These are phyloP conservation scores for Cucurbita moschata DNA, from an alignment of 306 rosid genomes.

Conservation along the genomic window DNA sequence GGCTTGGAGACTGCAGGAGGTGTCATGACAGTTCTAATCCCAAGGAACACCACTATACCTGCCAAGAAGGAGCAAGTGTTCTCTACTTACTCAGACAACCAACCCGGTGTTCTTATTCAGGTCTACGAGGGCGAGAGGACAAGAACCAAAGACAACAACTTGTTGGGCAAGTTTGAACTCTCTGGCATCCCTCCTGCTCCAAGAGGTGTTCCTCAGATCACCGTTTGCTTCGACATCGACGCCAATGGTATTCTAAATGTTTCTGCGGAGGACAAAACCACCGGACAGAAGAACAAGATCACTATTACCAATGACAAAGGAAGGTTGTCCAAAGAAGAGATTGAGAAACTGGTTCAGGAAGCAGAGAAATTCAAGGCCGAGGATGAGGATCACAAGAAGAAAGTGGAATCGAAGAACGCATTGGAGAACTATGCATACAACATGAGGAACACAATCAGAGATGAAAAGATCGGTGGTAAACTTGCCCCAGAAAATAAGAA, in stretches of 20 bases:
- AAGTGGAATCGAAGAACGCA: slow-evolving; percentile 52
- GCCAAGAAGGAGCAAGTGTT: slow-evolving; percentile 65
- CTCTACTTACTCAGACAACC: slow-evolving; percentile 62
- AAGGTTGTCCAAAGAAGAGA: slow-evolving; percentile 58
- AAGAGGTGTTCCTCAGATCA: slow-evolving; percentile 63
- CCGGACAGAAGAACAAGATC: slow-evolving; percentile 69
- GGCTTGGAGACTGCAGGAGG: slow-evolving; percentile 76
- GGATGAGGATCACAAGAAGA: slow-evolving; percentile 75
- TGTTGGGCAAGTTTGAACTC: slow-evolving; percentile 58
- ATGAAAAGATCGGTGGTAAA: slow-evolving; percentile 60
- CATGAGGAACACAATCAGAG: slow-evolving; percentile 62
- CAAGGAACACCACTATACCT: slow-evolving; percentile 59
- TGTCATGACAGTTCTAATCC: slow-evolving; percentile 62
- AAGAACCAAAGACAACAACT: slow-evolving; percentile 53
- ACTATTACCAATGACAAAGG: slow-evolving; percentile 72
- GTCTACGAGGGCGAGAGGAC: slow-evolving; percentile 66
- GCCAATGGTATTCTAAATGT: slow-evolving; percentile 64
- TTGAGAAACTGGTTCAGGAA: slow-evolving; percentile 72
- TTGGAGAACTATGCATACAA: slow-evolving; percentile 63
- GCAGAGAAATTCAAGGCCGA: slow-evolving; percentile 71
- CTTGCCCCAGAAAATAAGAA: slow-evolving; percentile 39
- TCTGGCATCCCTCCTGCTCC: slow-evolving; percentile 79
- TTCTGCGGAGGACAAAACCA: slow-evolving; percentile 59
- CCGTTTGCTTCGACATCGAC: slow-evolving; percentile 57
- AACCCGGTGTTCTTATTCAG: slow-evolving; percentile 65